Evolutionary conservation across 495 filamentous ascomycete genomes (phyloP).

Genomic region (Cryomyces antarcticus): DNA sequence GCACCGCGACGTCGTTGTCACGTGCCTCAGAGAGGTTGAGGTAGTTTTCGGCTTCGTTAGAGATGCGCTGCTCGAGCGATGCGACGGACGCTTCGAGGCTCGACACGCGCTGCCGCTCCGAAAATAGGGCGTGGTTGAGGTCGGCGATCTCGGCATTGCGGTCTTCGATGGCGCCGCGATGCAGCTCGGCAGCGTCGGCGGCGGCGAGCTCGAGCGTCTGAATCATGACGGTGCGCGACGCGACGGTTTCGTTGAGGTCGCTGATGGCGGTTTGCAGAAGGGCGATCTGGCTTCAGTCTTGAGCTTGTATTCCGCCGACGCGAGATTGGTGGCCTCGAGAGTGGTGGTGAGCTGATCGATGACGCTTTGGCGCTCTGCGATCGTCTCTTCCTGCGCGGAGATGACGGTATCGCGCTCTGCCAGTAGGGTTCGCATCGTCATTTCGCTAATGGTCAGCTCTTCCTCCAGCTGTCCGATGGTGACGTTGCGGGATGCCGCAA

Average conservation of each 20-base stretch:
- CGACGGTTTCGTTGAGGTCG: not conserved
- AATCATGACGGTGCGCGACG: not conserved
- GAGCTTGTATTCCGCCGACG: slow-evolving; percentile 1
- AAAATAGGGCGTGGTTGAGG: not conserved
- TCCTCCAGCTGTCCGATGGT: slow-evolving; percentile 6
- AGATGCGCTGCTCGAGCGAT: slow-evolving; percentile 7
- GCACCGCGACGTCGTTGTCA: slow-evolving; percentile 4
- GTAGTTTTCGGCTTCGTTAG: slow-evolving; percentile 5
- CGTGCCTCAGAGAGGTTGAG: slow-evolving; percentile 4
- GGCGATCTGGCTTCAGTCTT: not conserved
- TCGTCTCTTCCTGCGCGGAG: not conserved
- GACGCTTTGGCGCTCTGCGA: not conserved
- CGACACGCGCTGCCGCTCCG: not conserved
- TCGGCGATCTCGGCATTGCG: not conserved
- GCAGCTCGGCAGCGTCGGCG: not conserved
- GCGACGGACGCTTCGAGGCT: slow-evolving; percentile 2
- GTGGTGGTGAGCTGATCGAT: slow-evolving; percentile 3
- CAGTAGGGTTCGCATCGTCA: slow-evolving; percentile 1
- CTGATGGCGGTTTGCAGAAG: not conserved
- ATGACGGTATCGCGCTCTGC: slow-evolving; percentile 5
- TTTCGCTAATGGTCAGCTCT: slow-evolving; percentile 5
- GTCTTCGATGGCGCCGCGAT: not conserved
- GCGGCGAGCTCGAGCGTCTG: not conserved
- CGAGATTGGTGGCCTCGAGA: not conserved
- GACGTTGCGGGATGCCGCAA: slow-evolving; percentile 3